phyloP scores from a whole-genome alignment of 202 grass and related monocot species.

The Zizania palustris region DNA sequence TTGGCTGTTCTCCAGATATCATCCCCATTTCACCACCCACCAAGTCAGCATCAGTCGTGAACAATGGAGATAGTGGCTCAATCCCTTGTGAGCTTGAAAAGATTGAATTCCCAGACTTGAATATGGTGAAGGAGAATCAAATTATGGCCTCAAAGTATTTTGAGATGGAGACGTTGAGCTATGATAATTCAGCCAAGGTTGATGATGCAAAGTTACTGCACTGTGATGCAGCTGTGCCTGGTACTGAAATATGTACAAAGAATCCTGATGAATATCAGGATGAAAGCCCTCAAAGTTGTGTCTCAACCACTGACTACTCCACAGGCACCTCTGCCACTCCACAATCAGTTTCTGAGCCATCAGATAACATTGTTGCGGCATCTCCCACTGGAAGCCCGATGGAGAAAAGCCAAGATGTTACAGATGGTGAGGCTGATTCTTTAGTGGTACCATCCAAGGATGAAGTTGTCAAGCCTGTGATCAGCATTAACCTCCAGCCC shows the following conservation, averaged over 20 bases:
- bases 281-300: constrained; percentile 53
- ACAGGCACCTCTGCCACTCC: not conserved
- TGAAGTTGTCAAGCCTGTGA: constrained; percentile 54
- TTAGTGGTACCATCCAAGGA: constrained; percentile 42
- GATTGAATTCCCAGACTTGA: constrained; percentile 81
- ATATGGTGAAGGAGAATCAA: constrained; percentile 71
- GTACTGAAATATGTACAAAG: constrained; percentile 44
- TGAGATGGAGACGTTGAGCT: constrained; percentile 50
- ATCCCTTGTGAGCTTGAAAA: constrained; percentile 58
- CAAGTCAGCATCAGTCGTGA: constrained; percentile 18
- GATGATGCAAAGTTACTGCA: constrained; percentile 50
- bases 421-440: constrained; percentile 52
- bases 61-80: constrained; percentile 27
- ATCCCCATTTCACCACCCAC: constrained; percentile 49
- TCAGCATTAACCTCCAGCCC: constrained; percentile 61
- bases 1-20: constrained; percentile 66
- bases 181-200: constrained; percentile 46
- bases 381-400: constrained; percentile 32
- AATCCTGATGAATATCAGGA: constrained; percentile 41
- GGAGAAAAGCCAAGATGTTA: constrained; percentile 51
- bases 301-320: constrained; percentile 42
- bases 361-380: constrained; percentile 41
- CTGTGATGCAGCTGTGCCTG: constrained; percentile 42
- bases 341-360: constrained; percentile 49
- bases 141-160: constrained; percentile 88